Conservation (phyloP, 2,329 filamentous ascomycete genomes). For the Hymenoscyphus albidus region DNA sequence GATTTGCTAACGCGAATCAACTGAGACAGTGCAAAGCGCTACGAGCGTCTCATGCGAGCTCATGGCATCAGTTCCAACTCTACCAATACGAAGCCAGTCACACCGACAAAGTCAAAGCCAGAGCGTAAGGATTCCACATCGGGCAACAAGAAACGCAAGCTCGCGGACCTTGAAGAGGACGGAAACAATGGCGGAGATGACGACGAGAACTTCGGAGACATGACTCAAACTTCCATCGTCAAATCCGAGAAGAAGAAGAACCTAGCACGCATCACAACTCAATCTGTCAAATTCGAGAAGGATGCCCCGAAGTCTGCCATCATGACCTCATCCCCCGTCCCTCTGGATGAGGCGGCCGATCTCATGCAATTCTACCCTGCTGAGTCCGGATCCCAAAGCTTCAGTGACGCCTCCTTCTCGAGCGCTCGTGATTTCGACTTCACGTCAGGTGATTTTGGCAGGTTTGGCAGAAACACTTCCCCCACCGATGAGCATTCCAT, state of each 20-base stretch:
- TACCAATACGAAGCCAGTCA: slow-evolving; percentile 7
- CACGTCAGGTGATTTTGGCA: neutral
- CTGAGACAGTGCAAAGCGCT: slow-evolving; percentile 57
- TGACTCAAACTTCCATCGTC: neutral
- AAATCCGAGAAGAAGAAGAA: neutral
- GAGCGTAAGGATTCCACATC: neutral
- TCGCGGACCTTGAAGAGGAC: neutral
- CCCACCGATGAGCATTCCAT: neutral
- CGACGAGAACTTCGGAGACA: slow-evolving; percentile 18
- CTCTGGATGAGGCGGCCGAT: slow-evolving; percentile 17
- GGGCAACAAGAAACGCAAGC: slow-evolving; percentile 7
- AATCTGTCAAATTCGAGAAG: slow-evolving; percentile 21
- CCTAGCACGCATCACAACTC: neutral
- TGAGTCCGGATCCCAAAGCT: slow-evolving; percentile 9
- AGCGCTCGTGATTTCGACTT: neutral
- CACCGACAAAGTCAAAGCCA: neutral
- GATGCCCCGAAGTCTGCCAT: neutral
- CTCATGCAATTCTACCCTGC: slow-evolving; percentile 27
- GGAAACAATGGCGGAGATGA: slow-evolving; percentile 18
- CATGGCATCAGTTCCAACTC: slow-evolving; percentile 43
- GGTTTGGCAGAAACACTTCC: neutral
- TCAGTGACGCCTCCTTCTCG: neutral
- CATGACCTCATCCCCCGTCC: slow-evolving; percentile 6
- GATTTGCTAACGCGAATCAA: slow-evolving; percentile 1
- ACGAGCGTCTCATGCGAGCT: slow-evolving; percentile 61